These are phyloP conservation scores for Forsythia suspensa DNA, from an alignment of 257 asterid species.

Conservation along the genomic window DNA sequence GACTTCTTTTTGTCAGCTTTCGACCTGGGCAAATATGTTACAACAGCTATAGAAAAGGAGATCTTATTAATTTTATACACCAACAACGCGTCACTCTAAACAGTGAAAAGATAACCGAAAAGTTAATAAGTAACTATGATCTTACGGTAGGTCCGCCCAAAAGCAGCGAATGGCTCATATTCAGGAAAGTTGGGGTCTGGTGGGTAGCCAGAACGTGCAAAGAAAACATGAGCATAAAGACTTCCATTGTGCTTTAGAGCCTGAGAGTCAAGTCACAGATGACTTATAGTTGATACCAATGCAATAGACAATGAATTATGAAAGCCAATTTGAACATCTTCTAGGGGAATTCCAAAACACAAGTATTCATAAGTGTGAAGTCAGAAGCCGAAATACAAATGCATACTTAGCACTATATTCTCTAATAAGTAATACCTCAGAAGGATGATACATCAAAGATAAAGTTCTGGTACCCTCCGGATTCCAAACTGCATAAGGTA, in stretches of 20 bases:
- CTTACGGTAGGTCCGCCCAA: conserved; percentile 80
- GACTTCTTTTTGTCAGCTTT: conserved; percentile 80
- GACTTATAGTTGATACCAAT: neutral
- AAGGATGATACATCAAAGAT: conserved; percentile 71
- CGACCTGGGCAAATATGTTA: conserved; percentile 76
- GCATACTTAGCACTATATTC: conserved; percentile 11
- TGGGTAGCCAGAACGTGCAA: conserved; percentile 89
- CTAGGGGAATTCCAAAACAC: neutral
- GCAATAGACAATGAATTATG: conserved; percentile 14
- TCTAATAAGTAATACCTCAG: conserved; percentile 53
- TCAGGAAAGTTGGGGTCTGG: conserved; percentile 90
- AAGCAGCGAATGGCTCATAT: conserved; percentile 86
- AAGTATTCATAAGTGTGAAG: conserved; percentile 6
- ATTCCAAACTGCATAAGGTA: conserved; percentile 94
- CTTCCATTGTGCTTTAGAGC: conserved; percentile 86
- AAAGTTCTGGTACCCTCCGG: conserved; percentile 67
- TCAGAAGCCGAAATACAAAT: conserved; percentile 16
- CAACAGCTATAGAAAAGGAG: conserved; percentile 56
- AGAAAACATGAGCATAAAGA: conserved; percentile 89
- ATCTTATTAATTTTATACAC: conserved; percentile 16
- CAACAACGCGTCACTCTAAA: neutral
- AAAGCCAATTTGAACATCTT: neutral
- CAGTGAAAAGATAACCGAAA: neutral
- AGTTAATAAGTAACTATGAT: conserved; percentile 13
- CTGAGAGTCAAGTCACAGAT: conserved; percentile 37